Base-by-base conservation (phyloP, 2,329 filamentous ascomycete species). In the Pseudogymnoascus sp. region DNA sequence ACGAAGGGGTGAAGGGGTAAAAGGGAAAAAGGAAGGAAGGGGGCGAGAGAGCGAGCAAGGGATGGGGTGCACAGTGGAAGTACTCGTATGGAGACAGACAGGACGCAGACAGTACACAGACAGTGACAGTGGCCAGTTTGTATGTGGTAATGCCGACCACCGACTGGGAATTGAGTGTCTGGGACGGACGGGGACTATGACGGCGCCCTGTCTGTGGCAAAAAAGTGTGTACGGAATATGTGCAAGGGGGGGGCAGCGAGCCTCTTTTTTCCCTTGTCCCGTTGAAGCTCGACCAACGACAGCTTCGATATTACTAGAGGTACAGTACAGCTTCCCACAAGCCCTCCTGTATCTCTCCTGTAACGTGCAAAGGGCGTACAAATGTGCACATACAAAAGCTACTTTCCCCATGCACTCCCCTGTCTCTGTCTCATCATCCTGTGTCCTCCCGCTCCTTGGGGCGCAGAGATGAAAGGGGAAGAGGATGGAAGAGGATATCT, bases 391-490 rank as follows among this genome's bases (percentile, higher is more conserved):
- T 28, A 49, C 42, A 49, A 30, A 30, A 30, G 45, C 45, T 28
- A 52, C 45, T 16, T 52, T 8, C 14, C 45, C 45, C 25, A 52
- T 30, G 45, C 25, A n/a, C 42, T 16, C 45, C 45, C 25, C 25
- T 52, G 45, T 52, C 45, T 52, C 23, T 28, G 42, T 49, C 42
- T 49, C 42, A 49, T 49, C n/a, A 49, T 49, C 42, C 42, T 49
- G 42, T 49, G 12, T 49, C 23, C 45, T 52, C 45, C 45, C 45
- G 23, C 45, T 52, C 45, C 23, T 30, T 28, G 45, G 23, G 45
- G 45, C 45, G 14, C 23, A 52, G 25, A 30, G 14, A 11, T 52
- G 14, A 52, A 52, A 52, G 45, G 45, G 45, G 22, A 52, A 3
- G 25, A 30, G 25, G 45, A 11, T 30, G 45, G 23, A 52, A 30